Base-by-base conservation (phyloP, 2,329 filamentous ascomycete species). In the Ascochyta fabae region DNA sequence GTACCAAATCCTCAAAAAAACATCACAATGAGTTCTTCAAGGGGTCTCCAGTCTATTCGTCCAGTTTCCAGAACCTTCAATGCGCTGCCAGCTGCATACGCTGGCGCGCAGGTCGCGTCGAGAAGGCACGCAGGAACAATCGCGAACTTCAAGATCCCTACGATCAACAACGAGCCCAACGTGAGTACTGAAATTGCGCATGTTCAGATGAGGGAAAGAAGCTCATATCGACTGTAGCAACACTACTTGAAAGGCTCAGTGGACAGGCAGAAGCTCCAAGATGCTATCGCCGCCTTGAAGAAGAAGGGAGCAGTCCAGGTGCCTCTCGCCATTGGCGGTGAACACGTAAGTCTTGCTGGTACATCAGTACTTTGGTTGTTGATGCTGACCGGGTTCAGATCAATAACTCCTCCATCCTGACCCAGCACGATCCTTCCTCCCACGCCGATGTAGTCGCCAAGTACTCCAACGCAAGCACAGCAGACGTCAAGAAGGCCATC, bases 151-250 rank as follows among this genome's bases (percentile, higher is more conserved):
- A 94, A 91, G 81, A 85, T 93, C 47, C 95, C 95, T 45, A 87
- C 87, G 61, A 86, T 97, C 67, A 81, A 86, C 73, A 99, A 99
- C 75, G 95, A 99, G 80, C 92, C 92, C n/a, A 99, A 97, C 75
- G 93, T 96, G 78, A 76, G 91, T 50, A 34, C 2, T 6, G 19
- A 27, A 34, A 22, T 24, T n/a, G 0, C 0, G 15, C 3, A 4
- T 10, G 0, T n/a, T 1, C 36, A 0, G 3, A 9, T 12, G 4
- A 12, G 10, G 13, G 12, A n/a, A 34, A 6, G n/a, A 9, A 15
- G 36, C 54, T 68, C 22, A 68, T 6, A n/a, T n/a, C 4, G 4
- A 50, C 2, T 53, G 53, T 67, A 97, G 92, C 90, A 96, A 81
- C 89, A 94, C 78, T 99, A 96, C 75, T 83, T 83, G 61, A 95